These are phyloP conservation scores for Hura crepitans DNA, from an alignment of 441 rosid genomes.

Conservation along the genomic window DNA sequence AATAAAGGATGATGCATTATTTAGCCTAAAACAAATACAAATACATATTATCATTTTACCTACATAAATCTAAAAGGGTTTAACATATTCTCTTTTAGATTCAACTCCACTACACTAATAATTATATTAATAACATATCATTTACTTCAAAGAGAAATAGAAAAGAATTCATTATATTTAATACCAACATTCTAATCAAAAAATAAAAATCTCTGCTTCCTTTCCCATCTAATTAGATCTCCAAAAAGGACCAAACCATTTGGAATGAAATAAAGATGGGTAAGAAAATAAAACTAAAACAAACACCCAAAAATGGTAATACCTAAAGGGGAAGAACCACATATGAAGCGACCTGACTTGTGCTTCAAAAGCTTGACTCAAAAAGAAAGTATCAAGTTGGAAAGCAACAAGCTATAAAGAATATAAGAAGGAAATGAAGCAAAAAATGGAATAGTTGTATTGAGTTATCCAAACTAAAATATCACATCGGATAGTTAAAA, in stretches of 20 bases:
- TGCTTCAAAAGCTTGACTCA: conserved; percentile 15
- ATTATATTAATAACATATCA: too few relatives aligned
- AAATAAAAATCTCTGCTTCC: too few relatives aligned
- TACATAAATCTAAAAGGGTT: too few relatives aligned
- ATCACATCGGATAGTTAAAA: too few relatives aligned
- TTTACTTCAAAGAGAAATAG: too few relatives aligned
- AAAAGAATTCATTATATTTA: too few relatives aligned
- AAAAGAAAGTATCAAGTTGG: conserved; percentile 22
- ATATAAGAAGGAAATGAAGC: conserved; percentile 35
- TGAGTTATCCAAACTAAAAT: conserved; percentile 29
- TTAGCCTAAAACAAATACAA: too few relatives aligned
- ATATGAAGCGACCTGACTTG: not conserved
- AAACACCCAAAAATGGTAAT: conserved; percentile 35
- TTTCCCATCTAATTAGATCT: conserved; percentile 7
- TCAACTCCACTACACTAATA: too few relatives aligned
- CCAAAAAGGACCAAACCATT: conserved; percentile 42
- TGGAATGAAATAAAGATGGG: conserved; percentile 50
- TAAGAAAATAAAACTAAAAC: conserved; percentile 42
- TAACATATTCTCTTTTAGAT: too few relatives aligned
- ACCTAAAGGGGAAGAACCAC: conserved; percentile 37
- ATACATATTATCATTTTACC: too few relatives aligned
- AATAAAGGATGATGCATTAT: too few relatives aligned
- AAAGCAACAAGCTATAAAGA: conserved; percentile 31
- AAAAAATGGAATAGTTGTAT: conserved; percentile 39
- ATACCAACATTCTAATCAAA: too few relatives aligned